Evolutionary conservation across 1,284 basidiomycete species (phyloP), one percentile per base, ranked within the genome.

Genomic region (Rhodotorula glutinis): DNA sequence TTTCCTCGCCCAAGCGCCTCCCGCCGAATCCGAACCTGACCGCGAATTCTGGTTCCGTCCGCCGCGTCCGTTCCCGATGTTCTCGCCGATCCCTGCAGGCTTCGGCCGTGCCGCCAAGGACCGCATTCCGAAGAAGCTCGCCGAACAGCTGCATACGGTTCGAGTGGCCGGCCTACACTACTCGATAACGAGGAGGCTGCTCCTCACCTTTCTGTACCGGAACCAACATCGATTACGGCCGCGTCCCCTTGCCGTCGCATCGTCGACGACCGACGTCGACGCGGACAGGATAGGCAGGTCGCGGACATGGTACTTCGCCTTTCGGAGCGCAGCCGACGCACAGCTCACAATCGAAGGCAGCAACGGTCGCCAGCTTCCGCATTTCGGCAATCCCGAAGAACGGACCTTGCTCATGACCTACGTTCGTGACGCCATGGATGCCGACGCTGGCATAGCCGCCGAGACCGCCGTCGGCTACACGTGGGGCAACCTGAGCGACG

Each of bases 401-500:
- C 25, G 51, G 2, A 25, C 16, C 14, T 49, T 49, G 25, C 19
- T 23, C 23, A 49, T 57, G 43, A 23, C 8, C 14, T 29, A 47
- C 30, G 57, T 57, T 13, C 44, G 44, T 29, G n/a, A 49, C 30
- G 30, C 16, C 27, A 30, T 29, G 19, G 10, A 47, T 21, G 23
- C 13, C 19, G n/a, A n/a, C 21, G 25, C 8, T 38, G 11, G 27
- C 49, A 11, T 25, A 10, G 19, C 21, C 11, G 33, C 33, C 33
- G 60, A 61, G 49, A 41, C 53, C 30, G 60, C 53, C 0, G n/a
- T 61, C n/a, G 60, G 3, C 11, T 61, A 53, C 43, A 46, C n/a
- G 10, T 61, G 60, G 60, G 44, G 33, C 30, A 53, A 54, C 30
- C 8, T 54, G 44, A 61, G 60, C 44, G 43, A 54, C 43, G 53